Base-by-base conservation (phyloP, 345 rosid species). In the Cardamine occulta region DNA sequence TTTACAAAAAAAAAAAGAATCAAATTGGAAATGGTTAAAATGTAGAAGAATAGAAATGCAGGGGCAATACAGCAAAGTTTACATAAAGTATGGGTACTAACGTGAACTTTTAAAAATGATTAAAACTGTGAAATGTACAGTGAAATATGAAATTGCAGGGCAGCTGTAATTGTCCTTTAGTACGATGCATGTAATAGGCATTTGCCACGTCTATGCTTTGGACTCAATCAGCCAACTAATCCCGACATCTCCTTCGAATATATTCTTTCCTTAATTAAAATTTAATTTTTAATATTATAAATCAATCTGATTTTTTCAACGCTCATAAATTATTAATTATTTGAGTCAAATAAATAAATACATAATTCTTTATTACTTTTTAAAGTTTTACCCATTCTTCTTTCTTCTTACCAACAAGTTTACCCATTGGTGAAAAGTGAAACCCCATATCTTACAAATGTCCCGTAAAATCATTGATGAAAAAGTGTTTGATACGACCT, bases 141-240 rank as follows among this genome's bases (percentile, higher is more conserved):
- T 58, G n/a, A 21, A 58, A 17, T 48, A 66, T 35, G 68, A 60
- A 68, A 58, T 63, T 71, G 80, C 68, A 71, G 52, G 54, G 80
- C 76, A 72, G 80, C 76, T 77, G 76, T 63, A 64, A 71, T 55
- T 77, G 72, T 76, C 65, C 72, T 66, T 49, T 15, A 74, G 73
- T 64, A 70, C 63, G 71, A 74, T 74, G 74, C 76, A 47, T 74
- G 73, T 37, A 66, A 59, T 69, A 58, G 80, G 66, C 67, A 56
- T 49, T 53, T 58, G 78, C 80, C 85, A 82, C 70, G 79, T 63
- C 18, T 67, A 21, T 51, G 14, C 61, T 66, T 59, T 70, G 77
- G 74, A 18, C 58, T 39, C 58, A 54, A 37, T 62, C 69, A 17
- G 34, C 8, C 67, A 35, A 60, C 48, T 60, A 60, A 37, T 61